Evolutionary conservation across 148 eudicot genomes (phyloP).

Genomic region (Chenopodium formosanum): DNA sequence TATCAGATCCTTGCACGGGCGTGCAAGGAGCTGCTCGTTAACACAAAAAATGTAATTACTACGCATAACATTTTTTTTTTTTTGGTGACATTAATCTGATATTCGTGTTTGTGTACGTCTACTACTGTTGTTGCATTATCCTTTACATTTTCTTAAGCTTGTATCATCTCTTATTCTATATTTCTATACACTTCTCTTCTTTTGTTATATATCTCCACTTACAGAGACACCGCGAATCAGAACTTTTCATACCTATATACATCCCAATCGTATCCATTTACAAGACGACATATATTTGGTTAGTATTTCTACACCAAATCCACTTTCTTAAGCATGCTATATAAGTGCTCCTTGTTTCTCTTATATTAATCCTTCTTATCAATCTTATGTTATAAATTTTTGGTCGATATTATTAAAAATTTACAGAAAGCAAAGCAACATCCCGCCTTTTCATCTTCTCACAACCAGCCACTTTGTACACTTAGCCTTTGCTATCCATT

Average conservation of each 20-base stretch:
- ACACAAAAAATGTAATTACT: too few relatives aligned
- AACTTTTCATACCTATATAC: neutral
- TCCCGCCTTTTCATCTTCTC: conserved; percentile 17
- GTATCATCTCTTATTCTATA: neutral
- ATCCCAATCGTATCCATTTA: conserved; percentile 5
- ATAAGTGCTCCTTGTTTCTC: neutral
- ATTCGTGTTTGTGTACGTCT: neutral
- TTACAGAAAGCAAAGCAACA: conserved; percentile 13
- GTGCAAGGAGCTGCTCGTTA: too few relatives aligned
- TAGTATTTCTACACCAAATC: conserved; percentile 16
- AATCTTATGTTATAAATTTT: too few relatives aligned
- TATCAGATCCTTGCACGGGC: too few relatives aligned
- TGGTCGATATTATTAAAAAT: neutral
- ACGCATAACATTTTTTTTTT: too few relatives aligned
- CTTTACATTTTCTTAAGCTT: neutral
- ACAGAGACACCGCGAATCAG: neutral
- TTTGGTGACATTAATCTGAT: neutral
- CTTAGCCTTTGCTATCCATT: conserved; percentile 1
- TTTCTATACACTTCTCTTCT: neutral
- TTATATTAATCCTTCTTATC: neutral
- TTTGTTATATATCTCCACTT: conserved; percentile 8
- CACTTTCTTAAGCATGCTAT: conserved; percentile 21
- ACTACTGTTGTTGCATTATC: neutral
- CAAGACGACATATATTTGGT: conserved; percentile 3
- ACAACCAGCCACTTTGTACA: conserved; percentile 20